These are phyloP conservation scores for Thermomucor indicae-seudaticae DNA, from an alignment of 371 early-diverging fungal species.

Conservation along the genomic window DNA sequence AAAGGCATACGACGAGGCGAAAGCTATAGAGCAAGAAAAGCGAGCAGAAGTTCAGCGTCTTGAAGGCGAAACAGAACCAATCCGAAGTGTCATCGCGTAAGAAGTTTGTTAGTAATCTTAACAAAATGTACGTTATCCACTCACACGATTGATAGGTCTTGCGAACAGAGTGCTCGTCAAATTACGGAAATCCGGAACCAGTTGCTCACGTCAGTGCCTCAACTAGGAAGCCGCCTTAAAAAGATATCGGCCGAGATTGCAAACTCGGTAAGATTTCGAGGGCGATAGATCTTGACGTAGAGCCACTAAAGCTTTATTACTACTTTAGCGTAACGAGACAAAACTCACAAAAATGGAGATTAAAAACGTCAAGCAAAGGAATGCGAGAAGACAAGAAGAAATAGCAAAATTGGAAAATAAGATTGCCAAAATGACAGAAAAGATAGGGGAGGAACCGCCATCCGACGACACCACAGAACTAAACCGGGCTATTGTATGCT, in stretches of 20 bases:
- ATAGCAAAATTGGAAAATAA: conserved; percentile 38
- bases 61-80: conserved; percentile 40
- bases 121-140: too few relatives aligned
- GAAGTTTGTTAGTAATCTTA: too few relatives aligned
- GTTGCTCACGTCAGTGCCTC: too few relatives aligned
- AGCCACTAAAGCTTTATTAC: too few relatives aligned
- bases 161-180: too few relatives aligned
- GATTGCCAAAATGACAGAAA: conserved; percentile 43
- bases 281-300: too few relatives aligned
- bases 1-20: conserved; percentile 47
- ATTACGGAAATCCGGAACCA: too few relatives aligned
- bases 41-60: conserved; percentile 24
- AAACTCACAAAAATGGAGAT: conserved; percentile 12
- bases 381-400: conserved; percentile 28
- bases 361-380: conserved; percentile 25
- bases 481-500: conserved; percentile 33
- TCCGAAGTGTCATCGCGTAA: conserved; percentile 28
- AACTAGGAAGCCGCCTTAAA: too few relatives aligned
- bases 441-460: conserved; percentile 23
- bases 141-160: too few relatives aligned
- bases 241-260: conserved; percentile 4
- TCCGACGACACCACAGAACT: conserved; percentile 27
- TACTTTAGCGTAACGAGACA: neutral
- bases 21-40: conserved; percentile 33
- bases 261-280: conserved; percentile 8